Evolutionary conservation across 2,329 filamentous ascomycete genomes (phyloP).

Genomic region (Pleurostoma richardsiae): DNA sequence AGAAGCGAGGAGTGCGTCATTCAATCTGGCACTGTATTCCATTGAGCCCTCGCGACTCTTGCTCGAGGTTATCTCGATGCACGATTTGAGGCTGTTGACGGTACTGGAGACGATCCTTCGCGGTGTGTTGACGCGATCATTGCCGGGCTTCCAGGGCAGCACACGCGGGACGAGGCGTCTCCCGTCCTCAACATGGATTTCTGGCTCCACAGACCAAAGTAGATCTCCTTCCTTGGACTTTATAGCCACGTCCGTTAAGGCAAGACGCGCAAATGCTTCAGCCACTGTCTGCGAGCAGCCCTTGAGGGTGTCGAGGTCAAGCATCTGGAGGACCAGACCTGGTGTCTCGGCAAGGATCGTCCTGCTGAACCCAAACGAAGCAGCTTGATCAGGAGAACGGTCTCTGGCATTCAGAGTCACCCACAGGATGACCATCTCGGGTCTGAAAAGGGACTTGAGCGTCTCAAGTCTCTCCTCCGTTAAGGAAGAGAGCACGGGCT

Average conservation of each 20-base stretch:
- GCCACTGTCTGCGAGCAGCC: slow-evolving; percentile 6
- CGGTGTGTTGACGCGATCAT: slow-evolving; percentile 30
- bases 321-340: slow-evolving; percentile 20
- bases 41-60: slow-evolving; percentile 1
- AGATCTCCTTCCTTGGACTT: neutral
- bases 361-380: slow-evolving; percentile 23
- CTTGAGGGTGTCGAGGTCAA: slow-evolving; percentile 19
- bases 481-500: slow-evolving; percentile 26
- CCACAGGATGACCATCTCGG: slow-evolving; percentile 23
- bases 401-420: slow-evolving; percentile 16
- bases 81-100: slow-evolving; percentile 24
- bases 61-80: slow-evolving; percentile 19
- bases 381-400: slow-evolving; percentile 18
- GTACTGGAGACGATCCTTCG: slow-evolving; percentile 25
- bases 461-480: slow-evolving; percentile 20
- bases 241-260: slow-evolving; percentile 2
- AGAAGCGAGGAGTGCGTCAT: neutral
- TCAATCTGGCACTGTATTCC: no score
- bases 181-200: slow-evolving; percentile 29
- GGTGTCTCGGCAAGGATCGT: slow-evolving; percentile 24
- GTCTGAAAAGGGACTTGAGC: slow-evolving; percentile 17
- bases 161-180: slow-evolving; percentile 29
- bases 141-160: slow-evolving; percentile 29
- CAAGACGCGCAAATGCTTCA: slow-evolving; percentile 15
- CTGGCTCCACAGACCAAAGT: slow-evolving; percentile 26